phyloP scores from a whole-genome alignment of 2,329 filamentous ascomycete species.

The Diplodia scrobiculata region DNA sequence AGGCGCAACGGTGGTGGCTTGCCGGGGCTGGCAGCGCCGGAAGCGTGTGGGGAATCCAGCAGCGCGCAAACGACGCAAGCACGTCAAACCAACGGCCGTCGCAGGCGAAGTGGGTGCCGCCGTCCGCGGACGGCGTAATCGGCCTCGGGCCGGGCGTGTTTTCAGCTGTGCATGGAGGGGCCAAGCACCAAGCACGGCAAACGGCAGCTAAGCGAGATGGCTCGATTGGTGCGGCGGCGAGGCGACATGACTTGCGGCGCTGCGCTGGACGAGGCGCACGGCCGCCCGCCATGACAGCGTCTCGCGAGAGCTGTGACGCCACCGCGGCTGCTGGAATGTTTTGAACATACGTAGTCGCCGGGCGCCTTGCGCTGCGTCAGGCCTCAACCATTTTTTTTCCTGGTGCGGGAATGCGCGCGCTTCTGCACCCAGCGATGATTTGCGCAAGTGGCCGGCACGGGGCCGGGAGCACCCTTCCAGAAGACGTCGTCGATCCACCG shows the following conservation, averaged over 20 bases:
- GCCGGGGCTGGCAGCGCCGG: not conserved
- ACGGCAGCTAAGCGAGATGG: constrained; percentile 23
- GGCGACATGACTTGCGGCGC: constrained; percentile 20
- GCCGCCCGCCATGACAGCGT: constrained; percentile 16
- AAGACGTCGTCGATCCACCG: constrained; percentile 23
- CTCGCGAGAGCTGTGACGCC: constrained; percentile 11
- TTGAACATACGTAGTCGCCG: not conserved
- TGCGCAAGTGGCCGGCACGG: constrained; percentile 4
- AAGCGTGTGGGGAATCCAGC: constrained; percentile 4
- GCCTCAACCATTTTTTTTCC: not conserved
- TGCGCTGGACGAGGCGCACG: constrained; percentile 17
- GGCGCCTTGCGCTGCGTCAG: not conserved
- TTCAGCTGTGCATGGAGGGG: constrained; percentile 17
- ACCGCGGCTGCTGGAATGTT: not conserved
- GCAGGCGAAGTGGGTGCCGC: not conserved
- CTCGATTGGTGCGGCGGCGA: constrained; percentile 5
- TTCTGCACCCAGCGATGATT: not conserved
- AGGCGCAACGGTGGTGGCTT: not conserved
- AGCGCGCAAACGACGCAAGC: constrained; percentile 4
- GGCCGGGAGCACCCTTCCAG: constrained; percentile 21
- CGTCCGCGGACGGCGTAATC: not conserved
- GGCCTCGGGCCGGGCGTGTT: constrained; percentile 12
- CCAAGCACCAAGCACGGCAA: not conserved
- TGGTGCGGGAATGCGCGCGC: not conserved
- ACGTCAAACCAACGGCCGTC: not conserved